phyloP scores from a whole-genome alignment of 257 asterid genomes.

The Thymus quinquecostatus region DNA sequence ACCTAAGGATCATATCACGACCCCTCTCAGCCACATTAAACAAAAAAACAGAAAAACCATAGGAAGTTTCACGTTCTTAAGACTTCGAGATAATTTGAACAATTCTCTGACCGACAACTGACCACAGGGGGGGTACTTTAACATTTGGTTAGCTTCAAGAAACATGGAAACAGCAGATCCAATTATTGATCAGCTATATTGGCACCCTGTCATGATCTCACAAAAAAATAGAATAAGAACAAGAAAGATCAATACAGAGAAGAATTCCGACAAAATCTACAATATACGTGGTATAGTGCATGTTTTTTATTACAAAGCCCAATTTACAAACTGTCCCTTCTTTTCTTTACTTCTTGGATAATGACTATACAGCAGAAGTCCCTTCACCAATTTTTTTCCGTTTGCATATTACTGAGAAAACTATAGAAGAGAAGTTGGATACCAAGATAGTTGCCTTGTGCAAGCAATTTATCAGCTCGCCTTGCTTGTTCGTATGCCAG shows the following conservation, averaged over 20 bases:
- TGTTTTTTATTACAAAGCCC: neutral
- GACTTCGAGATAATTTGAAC: neutral
- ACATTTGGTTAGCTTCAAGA: neutral
- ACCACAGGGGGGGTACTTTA: neutral
- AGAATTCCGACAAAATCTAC: neutral
- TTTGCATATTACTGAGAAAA: neutral
- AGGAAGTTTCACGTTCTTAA: neutral
- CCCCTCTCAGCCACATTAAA: neutral
- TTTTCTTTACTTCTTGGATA: neutral
- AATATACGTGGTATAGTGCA: neutral
- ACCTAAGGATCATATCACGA: neutral
- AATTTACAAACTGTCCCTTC: neutral
- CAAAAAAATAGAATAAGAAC: neutral
- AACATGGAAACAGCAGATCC: constrained; percentile 3
- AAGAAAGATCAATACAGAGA: neutral
- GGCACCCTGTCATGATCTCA: constrained; percentile 1
- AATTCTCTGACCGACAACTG: neutral
- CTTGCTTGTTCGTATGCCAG: constrained; percentile 83
- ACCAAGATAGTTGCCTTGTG: constrained; percentile 75
- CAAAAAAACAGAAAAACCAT: too few species aligned
- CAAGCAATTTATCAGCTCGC: constrained; percentile 73
- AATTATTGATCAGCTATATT: neutral
- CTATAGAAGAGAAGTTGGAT: constrained; percentile 1
- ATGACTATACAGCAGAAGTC: neutral
- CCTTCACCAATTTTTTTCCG: neutral